Evolutionary conservation across 495 filamentous ascomycete species (phyloP).

Genomic region (Lentithecium fluviatile): DNA sequence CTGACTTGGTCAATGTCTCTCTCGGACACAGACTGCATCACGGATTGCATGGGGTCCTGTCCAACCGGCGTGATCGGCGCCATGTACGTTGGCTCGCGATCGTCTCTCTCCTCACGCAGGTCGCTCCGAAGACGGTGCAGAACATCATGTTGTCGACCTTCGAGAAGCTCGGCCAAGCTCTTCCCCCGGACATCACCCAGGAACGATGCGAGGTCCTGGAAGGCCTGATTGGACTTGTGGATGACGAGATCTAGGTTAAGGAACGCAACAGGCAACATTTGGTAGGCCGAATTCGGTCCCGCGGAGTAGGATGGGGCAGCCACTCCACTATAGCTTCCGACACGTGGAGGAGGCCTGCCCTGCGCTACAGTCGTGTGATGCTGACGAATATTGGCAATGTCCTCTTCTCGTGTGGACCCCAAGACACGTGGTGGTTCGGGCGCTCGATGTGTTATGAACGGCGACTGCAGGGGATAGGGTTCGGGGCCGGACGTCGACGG

Average conservation of each 20-base stretch:
- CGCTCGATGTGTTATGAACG: conserved; percentile 14
- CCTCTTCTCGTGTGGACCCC: conserved; percentile 14
- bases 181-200: conserved; percentile 37
- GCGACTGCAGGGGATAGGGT: conserved; percentile 3
- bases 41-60: conserved; percentile 32
- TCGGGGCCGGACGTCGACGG: conserved; percentile 11
- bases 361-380: conserved; percentile 5
- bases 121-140: conserved; percentile 38
- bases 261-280: conserved; percentile 28
- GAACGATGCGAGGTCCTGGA: conserved; percentile 38
- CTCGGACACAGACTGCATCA: conserved; percentile 34
- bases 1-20: conserved; percentile 34
- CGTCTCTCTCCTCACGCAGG: conserved; percentile 42
- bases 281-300: conserved; percentile 17
- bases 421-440: conserved; percentile 20
- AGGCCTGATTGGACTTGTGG: conserved; percentile 40
- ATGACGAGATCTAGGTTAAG: conserved; percentile 45
- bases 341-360: conserved; percentile 14
- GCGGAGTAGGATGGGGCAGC: conserved; percentile 8
- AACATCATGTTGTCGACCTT: conserved; percentile 20
- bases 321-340: conserved; percentile 12
- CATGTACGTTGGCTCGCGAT: conserved; percentile 45
- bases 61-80: conserved; percentile 42
- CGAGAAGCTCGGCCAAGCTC: conserved; percentile 38
- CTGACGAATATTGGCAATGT: conserved; percentile 6